Percentiles rank a stretch among this genome's conserved stretches.
These are phyloP conservation scores for Pugionium cornutum DNA, from an alignment of 345 rosid species.

Conservation along the genomic window DNA sequence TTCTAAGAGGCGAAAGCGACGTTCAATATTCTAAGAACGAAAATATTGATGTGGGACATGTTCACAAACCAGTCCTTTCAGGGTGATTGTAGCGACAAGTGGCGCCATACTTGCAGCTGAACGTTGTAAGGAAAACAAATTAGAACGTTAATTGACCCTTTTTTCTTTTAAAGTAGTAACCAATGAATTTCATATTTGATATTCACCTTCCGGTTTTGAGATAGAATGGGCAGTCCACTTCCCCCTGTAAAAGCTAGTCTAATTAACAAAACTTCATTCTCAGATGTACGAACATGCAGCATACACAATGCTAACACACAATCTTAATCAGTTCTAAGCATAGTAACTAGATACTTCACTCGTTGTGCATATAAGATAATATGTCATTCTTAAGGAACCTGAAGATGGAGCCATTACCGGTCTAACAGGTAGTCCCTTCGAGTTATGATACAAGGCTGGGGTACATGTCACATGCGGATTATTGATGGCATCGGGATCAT, in stretches of 20 bases:
- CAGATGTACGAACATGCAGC: slow-evolving; percentile 18
- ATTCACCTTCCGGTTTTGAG: slow-evolving; percentile 91
- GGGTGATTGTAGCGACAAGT: slow-evolving; percentile 97
- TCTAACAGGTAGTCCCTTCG: slow-evolving; percentile 93
- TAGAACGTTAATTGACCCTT: slow-evolving; percentile 6
- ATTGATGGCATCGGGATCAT: slow-evolving; percentile 39
- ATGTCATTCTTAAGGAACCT: slow-evolving; percentile 26
- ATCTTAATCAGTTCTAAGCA: slow-evolving; percentile 5
- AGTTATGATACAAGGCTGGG: slow-evolving; percentile 62
- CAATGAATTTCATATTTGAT: slow-evolving; percentile 11
- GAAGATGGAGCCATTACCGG: slow-evolving; percentile 48
- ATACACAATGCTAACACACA: slow-evolving; percentile 9
- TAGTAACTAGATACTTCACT: slow-evolving; percentile 23
- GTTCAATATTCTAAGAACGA: background rate
- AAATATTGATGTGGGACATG: slow-evolving; percentile 7
- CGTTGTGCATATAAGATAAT: slow-evolving; percentile 5
- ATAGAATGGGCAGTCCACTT: slow-evolving; percentile 92
- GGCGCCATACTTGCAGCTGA: slow-evolving; percentile 93
- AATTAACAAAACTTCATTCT: slow-evolving; percentile 30
- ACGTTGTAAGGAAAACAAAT: slow-evolving; percentile 28
- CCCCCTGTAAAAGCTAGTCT: slow-evolving; percentile 57
- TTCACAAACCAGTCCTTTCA: slow-evolving; percentile 72
- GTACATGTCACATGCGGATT: slow-evolving; percentile 43
- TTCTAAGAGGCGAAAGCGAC: slow-evolving; percentile 1
- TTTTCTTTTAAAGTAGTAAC: slow-evolving; percentile 6